phyloP scores from a whole-genome alignment of 108 stramenopile species.

The Nitzschia sp. region DNA sequence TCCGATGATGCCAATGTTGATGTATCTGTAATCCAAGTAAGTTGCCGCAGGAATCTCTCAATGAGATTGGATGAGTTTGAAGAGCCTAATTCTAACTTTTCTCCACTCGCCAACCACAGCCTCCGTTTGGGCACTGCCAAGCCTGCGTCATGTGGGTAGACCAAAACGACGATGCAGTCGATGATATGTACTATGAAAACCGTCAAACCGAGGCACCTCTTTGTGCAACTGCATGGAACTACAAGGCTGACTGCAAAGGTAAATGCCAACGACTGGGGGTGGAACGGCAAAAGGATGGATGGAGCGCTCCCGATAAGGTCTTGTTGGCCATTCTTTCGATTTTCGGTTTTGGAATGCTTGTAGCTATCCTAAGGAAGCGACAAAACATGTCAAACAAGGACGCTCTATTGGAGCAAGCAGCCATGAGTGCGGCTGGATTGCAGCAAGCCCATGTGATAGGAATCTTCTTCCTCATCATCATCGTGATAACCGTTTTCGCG shows the following conservation, averaged over 20 bases:
- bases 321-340: conserved; percentile 63
- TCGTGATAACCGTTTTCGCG: conserved; percentile 75
- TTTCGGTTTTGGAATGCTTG: conserved; percentile 77
- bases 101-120: no score
- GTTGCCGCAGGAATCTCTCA: neutral
- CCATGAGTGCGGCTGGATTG: conserved; percentile 78
- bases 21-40: conserved; percentile 54
- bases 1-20: conserved; percentile 72
- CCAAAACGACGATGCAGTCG: conserved; percentile 72
- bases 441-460: conserved; percentile 81
- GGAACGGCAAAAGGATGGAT: conserved; percentile 52
- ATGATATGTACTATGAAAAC: conserved; percentile 81
- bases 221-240: conserved; percentile 71
- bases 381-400: conserved; percentile 87
- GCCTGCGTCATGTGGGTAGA: conserved; percentile 85
- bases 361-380: conserved; percentile 65
- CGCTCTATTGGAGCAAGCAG: conserved; percentile 83
- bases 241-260: conserved; percentile 58
- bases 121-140: conserved; percentile 73
- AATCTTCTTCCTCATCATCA: conserved; percentile 60
- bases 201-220: conserved; percentile 75
- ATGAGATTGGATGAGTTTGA: neutral
- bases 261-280: conserved; percentile 56
- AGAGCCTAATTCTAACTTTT: neutral
- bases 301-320: conserved; percentile 81